Evolutionary conservation across 345 rosid genomes (phyloP).

Genomic region (Pugionium dolabratum): DNA sequence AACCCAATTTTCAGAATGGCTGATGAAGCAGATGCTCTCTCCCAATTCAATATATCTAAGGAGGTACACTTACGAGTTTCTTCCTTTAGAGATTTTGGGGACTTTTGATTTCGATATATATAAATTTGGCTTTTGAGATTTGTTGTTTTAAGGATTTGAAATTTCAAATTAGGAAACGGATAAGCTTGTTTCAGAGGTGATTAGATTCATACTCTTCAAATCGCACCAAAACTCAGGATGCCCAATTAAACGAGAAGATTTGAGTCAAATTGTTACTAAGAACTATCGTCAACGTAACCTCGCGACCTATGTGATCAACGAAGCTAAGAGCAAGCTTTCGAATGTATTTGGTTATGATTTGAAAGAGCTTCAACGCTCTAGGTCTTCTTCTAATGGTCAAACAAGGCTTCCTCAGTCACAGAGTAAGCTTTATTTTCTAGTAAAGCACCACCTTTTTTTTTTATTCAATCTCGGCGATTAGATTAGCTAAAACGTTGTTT

Average conservation of each 20-base stretch:
- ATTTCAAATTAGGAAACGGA: conserved; percentile 58
- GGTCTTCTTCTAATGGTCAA: conserved; percentile 55
- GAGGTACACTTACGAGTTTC: conserved; percentile 46
- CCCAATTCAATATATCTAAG: conserved; percentile 68
- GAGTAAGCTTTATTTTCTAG: conserved; percentile 39
- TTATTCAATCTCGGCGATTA: background rate
- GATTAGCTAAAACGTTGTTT: conserved; percentile 5
- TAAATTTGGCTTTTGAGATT: background rate
- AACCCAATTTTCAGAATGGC: conserved; percentile 48
- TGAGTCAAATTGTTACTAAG: conserved; percentile 77
- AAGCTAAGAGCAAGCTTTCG: conserved; percentile 67
- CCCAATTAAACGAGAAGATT: conserved; percentile 86
- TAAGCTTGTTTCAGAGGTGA: conserved; percentile 87
- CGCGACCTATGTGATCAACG: conserved; percentile 65
- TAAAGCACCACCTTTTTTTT: background rate
- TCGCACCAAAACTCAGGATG: conserved; percentile 77
- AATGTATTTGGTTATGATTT: conserved; percentile 69
- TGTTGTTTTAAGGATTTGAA: background rate
- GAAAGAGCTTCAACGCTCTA: conserved; percentile 76
- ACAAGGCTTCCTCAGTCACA: conserved; percentile 56
- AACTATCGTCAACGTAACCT: conserved; percentile 67
- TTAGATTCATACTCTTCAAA: conserved; percentile 76
- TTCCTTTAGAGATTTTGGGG: background rate
- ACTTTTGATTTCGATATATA: background rate
- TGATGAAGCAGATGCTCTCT: conserved; percentile 44